Evolutionary conservation across 1,284 basidiomycete genomes (phyloP).

Genomic region (Amylostereum chailletii): DNA sequence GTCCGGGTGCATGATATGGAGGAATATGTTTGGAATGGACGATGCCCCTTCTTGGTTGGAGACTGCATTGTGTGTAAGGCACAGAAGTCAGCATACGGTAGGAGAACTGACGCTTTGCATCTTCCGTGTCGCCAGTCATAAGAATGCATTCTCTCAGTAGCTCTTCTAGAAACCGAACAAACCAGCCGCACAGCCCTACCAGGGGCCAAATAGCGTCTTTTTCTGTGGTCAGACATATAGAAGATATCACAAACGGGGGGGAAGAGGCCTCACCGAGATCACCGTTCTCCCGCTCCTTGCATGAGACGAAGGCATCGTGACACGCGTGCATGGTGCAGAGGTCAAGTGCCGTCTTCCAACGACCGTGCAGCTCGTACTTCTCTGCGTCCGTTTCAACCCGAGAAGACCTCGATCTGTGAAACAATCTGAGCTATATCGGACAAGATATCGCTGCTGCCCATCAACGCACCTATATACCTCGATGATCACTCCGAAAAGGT

Average conservation of each 20-base stretch:
- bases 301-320: conserved; percentile 56
- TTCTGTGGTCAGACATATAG: not conserved
- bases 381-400: conserved; percentile 32
- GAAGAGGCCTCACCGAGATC: conserved; percentile 38
- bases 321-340: conserved; percentile 54
- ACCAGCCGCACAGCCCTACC: not conserved
- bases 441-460: too few species aligned
- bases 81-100: too few species aligned
- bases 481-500: conserved; percentile 9
- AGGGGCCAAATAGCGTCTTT: conserved; percentile 1
- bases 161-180: not conserved
- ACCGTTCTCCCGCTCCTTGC: conserved; percentile 50
- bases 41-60: conserved; percentile 5
- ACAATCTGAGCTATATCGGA: not conserved
- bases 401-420: conserved; percentile 44
- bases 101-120: too few species aligned
- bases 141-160: conserved; percentile 38
- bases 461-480: conserved; percentile 32
- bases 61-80: not conserved
- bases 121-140: conserved; percentile 18
- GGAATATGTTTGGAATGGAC: conserved; percentile 31
- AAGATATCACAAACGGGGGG: not conserved
- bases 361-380: conserved; percentile 29
- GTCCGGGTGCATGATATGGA: conserved; percentile 55
- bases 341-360: conserved; percentile 52